Evolutionary conservation across 2,329 filamentous ascomycete genomes (phyloP).

Genomic region (Fusarium sp.): DNA sequence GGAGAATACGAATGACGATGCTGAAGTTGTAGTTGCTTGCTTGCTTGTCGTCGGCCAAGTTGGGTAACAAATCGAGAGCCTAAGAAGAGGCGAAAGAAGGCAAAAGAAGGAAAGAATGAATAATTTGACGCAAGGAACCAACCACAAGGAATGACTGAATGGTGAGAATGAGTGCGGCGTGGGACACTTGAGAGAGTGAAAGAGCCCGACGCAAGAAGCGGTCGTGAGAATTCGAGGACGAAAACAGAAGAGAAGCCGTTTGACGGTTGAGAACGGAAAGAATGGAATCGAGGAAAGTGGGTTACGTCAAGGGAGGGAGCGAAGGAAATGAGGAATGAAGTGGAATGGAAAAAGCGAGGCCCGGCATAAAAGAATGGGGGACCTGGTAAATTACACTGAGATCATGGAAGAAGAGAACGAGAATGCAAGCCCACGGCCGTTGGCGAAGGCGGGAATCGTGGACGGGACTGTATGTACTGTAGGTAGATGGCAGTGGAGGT

Average conservation of each 20-base stretch:
- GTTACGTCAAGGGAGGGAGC: conserved; percentile 24
- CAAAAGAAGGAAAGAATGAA: conserved; percentile 19
- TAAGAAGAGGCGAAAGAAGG: conserved; percentile 6
- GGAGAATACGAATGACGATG: conserved; percentile 37
- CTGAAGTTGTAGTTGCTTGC: not conserved
- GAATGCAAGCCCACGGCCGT: conserved; percentile 25
- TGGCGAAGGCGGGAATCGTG: conserved; percentile 9
- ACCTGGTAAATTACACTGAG: conserved; percentile 33
- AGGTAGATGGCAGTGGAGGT: not conserved
- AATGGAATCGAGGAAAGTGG: conserved; percentile 20
- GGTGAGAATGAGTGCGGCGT: conserved; percentile 10
- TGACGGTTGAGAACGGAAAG: conserved; percentile 23
- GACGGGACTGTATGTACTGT: not conserved
- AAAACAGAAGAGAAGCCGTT: conserved; percentile 31
- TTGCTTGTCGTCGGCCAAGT: conserved; percentile 17
- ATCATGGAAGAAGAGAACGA: conserved; percentile 17
- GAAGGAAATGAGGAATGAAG: conserved; percentile 25
- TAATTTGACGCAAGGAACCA: conserved; percentile 8
- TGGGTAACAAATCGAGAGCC: not conserved
- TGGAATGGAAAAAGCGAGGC: conserved; percentile 6
- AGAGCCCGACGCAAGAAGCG: conserved; percentile 23
- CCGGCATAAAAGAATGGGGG: conserved; percentile 27
- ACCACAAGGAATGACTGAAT: conserved; percentile 22
- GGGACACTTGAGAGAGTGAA: conserved; percentile 38
- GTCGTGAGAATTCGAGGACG: conserved; percentile 19